Percentiles rank a stretch among this genome's conserved stretches.
Conservation (phyloP, 164 flowering plant species). For the Kalanchoe fedtschenkoi region DNA sequence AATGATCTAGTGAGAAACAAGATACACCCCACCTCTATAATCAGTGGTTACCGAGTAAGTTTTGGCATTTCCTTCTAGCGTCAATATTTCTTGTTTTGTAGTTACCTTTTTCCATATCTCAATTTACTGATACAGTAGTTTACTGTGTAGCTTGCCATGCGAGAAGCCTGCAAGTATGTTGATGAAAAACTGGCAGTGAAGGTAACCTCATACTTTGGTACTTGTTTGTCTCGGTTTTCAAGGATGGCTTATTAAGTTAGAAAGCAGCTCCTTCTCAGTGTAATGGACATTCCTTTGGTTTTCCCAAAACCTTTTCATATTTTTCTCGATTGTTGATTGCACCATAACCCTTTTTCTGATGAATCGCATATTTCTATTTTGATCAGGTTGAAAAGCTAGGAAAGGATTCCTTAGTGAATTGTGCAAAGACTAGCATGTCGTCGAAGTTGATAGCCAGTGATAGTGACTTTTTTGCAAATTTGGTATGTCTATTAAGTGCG, state of each 20-base stretch:
- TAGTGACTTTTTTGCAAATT: slow-evolving; percentile 85
- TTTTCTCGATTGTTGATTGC: background rate
- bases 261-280: background rate
- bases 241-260: background rate
- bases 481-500: slow-evolving; percentile 43
- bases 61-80: background rate
- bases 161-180: slow-evolving; percentile 85
- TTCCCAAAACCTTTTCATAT: background rate
- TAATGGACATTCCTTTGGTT: background rate
- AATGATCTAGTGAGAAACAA: slow-evolving; percentile 91
- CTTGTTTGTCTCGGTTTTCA: background rate
- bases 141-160: slow-evolving; percentile 70
- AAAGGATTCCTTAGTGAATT: slow-evolving; percentile 77
- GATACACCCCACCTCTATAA: slow-evolving; percentile 95
- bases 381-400: slow-evolving; percentile 91
- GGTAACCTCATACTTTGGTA: slow-evolving; percentile 24
- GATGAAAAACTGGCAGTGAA: slow-evolving; percentile 73
- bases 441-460: slow-evolving; percentile 80
- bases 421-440: slow-evolving; percentile 99
- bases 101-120: background rate
- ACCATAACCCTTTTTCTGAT: background rate
- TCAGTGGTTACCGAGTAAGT: slow-evolving; percentile 92
- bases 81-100: background rate
- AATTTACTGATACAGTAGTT: background rate
- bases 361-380: slow-evolving; percentile 6